These are phyloP conservation scores for Tylopilus cervinicoccineus DNA, from an alignment of 768 basidiomycete species.

Conservation along the genomic window DNA sequence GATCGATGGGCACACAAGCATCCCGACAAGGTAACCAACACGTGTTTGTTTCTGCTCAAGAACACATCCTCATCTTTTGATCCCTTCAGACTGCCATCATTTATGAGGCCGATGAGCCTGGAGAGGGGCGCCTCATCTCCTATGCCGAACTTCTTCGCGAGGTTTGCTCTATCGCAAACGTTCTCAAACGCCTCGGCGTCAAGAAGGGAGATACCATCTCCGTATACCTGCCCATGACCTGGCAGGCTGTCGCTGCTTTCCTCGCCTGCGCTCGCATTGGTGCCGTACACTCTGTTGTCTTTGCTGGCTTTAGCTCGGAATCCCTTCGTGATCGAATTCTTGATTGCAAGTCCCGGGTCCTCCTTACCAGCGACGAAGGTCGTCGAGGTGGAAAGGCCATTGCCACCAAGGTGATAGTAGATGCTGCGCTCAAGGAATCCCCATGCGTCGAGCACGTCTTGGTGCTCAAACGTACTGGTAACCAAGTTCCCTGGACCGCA, in stretches of 20 bases:
- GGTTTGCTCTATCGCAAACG: conserved; percentile 86
- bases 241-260: conserved; percentile 95
- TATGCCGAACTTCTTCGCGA: conserved; percentile 87
- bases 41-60: not conserved
- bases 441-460: conserved; percentile 87
- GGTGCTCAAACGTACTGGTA: conserved; percentile 86
- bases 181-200: conserved; percentile 83
- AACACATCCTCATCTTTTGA: not conserved
- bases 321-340: conserved; percentile 87
- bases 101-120: conserved; percentile 96
- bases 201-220: conserved; percentile 95
- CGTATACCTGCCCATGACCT: conserved; percentile 92
- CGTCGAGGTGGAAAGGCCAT: conserved; percentile 91
- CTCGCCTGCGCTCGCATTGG: conserved; percentile 97
- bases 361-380: conserved; percentile 96
- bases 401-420: conserved; percentile 91
- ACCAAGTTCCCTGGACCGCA: conserved; percentile 70
- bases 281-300: conserved; percentile 94
- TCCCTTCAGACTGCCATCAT: conserved; percentile 80
- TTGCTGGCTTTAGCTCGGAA: conserved; percentile 96
- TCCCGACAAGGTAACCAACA: conserved; percentile 64
- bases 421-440: conserved; percentile 82
- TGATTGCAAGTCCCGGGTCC: conserved; percentile 85
- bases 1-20: conserved; percentile 93
- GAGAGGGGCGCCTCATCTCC: conserved; percentile 67